phyloP scores from a whole-genome alignment of 225 moss, liverwort and hornwort genomes.

The Polytrichum commune region DNA sequence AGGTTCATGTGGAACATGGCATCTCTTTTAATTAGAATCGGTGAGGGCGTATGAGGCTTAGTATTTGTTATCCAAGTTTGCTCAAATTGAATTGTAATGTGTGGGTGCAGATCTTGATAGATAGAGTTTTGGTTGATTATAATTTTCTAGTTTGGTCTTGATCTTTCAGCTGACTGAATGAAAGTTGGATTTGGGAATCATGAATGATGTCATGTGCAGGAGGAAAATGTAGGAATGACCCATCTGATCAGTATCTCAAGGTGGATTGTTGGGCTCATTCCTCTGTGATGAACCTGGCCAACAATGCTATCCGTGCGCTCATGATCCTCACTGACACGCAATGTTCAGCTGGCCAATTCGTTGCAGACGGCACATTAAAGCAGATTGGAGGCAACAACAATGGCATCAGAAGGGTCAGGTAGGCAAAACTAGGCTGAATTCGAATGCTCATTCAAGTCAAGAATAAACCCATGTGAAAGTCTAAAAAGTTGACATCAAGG shows the following conservation, averaged over 20 bases:
- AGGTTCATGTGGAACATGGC: no score
- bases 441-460: not conserved
- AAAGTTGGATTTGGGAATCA: not conserved
- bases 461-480: no score
- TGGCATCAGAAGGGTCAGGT: conserved; percentile 45
- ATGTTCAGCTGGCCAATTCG: conserved; percentile 54
- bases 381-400: conserved; percentile 60
- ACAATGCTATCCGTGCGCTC: conserved; percentile 48
- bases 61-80: no score
- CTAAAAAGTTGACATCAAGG: no score
- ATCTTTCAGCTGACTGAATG: not conserved
- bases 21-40: no score
- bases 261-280: conserved; percentile 54
- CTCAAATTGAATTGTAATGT: no score
- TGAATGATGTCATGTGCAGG: not conserved
- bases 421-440: not conserved
- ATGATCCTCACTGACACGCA: conserved; percentile 61
- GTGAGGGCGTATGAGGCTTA: no score
- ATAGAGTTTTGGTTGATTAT: no score
- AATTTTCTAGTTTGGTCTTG: not conserved
- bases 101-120: no score
- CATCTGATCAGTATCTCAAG: conserved; percentile 26
- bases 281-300: conserved; percentile 40
- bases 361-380: conserved; percentile 47
- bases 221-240: conserved; percentile 31